Evolutionary conservation across 2,329 filamentous ascomycete species (phyloP), one percentile per base, ranked within the genome.

Genomic region (Microcyclospora tardicrescens): DNA sequence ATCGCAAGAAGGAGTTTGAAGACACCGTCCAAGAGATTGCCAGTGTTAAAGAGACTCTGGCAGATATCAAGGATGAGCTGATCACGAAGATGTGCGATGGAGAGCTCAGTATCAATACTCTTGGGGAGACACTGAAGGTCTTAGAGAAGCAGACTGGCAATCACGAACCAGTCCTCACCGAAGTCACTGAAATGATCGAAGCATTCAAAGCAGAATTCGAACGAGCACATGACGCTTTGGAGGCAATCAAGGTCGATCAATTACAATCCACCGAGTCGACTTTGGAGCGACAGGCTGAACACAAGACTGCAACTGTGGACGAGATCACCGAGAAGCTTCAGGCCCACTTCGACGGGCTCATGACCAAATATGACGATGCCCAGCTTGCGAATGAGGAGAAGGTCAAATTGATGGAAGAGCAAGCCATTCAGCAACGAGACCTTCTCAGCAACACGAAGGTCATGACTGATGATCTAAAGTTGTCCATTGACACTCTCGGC

Each of bases 351-450:
- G 73, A 74, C 42, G 83, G 86, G 47, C 69, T 98, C 16, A 76
- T 93, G 58, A 68, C 72, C 49, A 95, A 93, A 58, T 93, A 94
- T 54, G 87, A 95, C 39, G 84, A 91, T 43, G 79, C 87, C 45
- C 82, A 93, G 54, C 65, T 72, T 14, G 67, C 76, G 6, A 72
- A 84, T 24, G 82, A 93, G 33, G 79, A 83, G 35, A 82, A 82
- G 50, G 73, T 78, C 35, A 77, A 79, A 47, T 72, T 79, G 28
- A 75, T 77, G 38, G 84, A 89, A 50, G 79, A 82, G 46, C 79
- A 82, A 41, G 77, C 84, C 27, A 64, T 73, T 28, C 74, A 81
- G 46, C 78, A 86, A 45, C 75, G 87, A 42, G 79, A 82, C 39
- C 76, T 85, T 4, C 67, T 93, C 6, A 69, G 77, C 12, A 75